Percentiles rank a stretch among this genome's conserved stretches.
Evolutionary conservation across 805 yeast genomes (phyloP).

Genomic region (Babjeviella inositovora): DNA sequence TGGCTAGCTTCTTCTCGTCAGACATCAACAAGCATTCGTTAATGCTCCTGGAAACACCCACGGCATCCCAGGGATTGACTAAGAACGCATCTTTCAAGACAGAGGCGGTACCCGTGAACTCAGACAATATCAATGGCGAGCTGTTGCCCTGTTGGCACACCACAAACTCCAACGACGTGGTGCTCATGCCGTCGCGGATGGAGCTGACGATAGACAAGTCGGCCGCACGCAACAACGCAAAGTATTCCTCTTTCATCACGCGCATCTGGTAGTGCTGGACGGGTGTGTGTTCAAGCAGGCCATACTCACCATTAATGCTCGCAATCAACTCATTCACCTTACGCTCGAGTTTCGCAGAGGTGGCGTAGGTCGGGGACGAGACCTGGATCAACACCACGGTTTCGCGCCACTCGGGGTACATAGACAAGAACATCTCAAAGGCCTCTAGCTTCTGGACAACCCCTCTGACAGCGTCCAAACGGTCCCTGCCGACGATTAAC

Average conservation of each 20-base stretch:
- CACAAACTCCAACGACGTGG: constrained; percentile 86
- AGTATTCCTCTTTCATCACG: constrained; percentile 75
- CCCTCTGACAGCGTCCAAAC: constrained; percentile 85
- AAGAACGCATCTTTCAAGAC: constrained; percentile 58
- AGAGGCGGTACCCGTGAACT: constrained; percentile 80
- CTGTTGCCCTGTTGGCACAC: constrained; percentile 64
- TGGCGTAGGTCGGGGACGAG: constrained; percentile 58
- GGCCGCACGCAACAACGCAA: constrained; percentile 77
- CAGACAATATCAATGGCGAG: constrained; percentile 76
- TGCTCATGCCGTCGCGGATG: constrained; percentile 91
- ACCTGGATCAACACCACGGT: constrained; percentile 86
- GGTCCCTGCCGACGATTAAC: constrained; percentile 85
- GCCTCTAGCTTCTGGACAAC: constrained; percentile 89
- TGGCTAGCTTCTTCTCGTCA: constrained; percentile 19
- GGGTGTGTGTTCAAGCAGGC: constrained; percentile 70
- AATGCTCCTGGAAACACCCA: constrained; percentile 79
- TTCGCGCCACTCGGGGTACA: constrained; percentile 87
- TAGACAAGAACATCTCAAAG: constrained; percentile 70
- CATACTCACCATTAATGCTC: constrained; percentile 73
- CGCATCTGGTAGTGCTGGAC: constrained; percentile 88
- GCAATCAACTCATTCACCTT: constrained; percentile 73
- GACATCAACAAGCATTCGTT: constrained; percentile 49
- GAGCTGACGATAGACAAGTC: constrained; percentile 83
- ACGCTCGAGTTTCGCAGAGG: constrained; percentile 53
- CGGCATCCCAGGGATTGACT: constrained; percentile 95